A percentile compares a stretch with the other conserved stretches of the same genome.
Conservation (phyloP, 1,139 yeast species). For the Meyerozyma smithsonii region DNA sequence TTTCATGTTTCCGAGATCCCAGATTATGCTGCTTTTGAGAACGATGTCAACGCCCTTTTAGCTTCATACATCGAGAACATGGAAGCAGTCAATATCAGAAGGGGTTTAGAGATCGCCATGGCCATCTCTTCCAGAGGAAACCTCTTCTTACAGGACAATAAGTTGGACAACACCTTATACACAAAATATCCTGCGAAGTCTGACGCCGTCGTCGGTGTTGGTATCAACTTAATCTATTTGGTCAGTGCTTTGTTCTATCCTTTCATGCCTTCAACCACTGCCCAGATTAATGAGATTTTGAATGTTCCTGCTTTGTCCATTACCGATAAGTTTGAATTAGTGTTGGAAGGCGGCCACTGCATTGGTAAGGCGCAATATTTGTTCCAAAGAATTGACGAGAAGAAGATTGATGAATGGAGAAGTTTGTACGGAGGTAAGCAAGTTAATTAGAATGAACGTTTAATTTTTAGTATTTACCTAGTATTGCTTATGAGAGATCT, state of each 20-base stretch:
- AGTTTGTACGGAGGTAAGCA: slow-evolving; percentile 74
- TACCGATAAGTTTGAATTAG: slow-evolving; percentile 68
- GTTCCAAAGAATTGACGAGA: slow-evolving; percentile 87
- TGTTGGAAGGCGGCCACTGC: slow-evolving; percentile 75
- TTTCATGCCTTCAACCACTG: slow-evolving; percentile 82
- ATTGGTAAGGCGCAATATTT: slow-evolving; percentile 89
- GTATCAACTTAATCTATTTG: slow-evolving; percentile 80
- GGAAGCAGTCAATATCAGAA: slow-evolving; percentile 79
- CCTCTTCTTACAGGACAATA: slow-evolving; percentile 90
- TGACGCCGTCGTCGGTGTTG: slow-evolving; percentile 91
- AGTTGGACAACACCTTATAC: slow-evolving; percentile 82
- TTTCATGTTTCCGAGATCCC: slow-evolving; percentile 45
- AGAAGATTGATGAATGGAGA: slow-evolving; percentile 86
- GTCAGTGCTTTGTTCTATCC: slow-evolving; percentile 79
- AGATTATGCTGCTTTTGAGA: slow-evolving; percentile 45
- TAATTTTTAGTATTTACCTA: neutral
- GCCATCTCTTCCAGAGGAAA: slow-evolving; percentile 89
- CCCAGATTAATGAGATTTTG: slow-evolving; percentile 68
- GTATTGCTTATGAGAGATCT: neutral
- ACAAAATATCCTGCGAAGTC: slow-evolving; percentile 72
- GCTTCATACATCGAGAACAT: slow-evolving; percentile 59
- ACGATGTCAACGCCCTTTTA: slow-evolving; percentile 61
- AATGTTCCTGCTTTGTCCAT: slow-evolving; percentile 78
- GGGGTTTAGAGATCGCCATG: slow-evolving; percentile 90
- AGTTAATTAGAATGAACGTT: slow-evolving; percentile 12